Conservation (phyloP, 2,329 filamentous ascomycete genomes). For the Ceratocystis harringtonii region DNA sequence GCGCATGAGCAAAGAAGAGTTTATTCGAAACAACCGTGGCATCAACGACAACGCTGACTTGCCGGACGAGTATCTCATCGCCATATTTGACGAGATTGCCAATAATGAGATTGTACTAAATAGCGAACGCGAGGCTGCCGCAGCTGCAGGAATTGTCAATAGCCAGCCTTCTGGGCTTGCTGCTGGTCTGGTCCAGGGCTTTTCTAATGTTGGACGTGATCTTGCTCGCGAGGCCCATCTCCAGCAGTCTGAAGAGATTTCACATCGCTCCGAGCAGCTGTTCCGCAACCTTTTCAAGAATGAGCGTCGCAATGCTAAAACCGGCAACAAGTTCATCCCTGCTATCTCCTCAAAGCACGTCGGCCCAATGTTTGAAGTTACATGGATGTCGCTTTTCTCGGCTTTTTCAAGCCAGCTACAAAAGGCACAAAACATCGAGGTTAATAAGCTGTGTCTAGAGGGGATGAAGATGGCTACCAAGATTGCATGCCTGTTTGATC, state of each 20-base stretch:
- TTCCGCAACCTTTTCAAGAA: conserved; percentile 88
- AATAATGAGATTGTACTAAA: conserved; percentile 87
- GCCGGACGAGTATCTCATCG: conserved; percentile 76
- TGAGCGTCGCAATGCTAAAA: conserved; percentile 64
- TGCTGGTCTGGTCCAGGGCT: conserved; percentile 70
- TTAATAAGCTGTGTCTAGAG: conserved; percentile 83
- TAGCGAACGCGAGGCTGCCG: conserved; percentile 79
- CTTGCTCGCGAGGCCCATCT: conserved; percentile 84
- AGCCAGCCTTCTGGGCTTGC: conserved; percentile 55
- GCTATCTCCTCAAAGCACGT: conserved; percentile 90
- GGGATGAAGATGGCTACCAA: conserved; percentile 88
- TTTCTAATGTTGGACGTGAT: conserved; percentile 84
- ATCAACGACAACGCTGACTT: conserved; percentile 95
- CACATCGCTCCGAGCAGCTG: conserved; percentile 57
- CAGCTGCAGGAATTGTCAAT: conserved; percentile 52
- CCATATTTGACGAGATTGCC: conserved; percentile 85
- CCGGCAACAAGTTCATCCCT: conserved; percentile 65
- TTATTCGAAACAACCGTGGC: conserved; percentile 96
- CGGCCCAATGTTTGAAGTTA: conserved; percentile 96
- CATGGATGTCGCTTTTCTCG: conserved; percentile 98
- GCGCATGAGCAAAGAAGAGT: conserved; percentile 91
- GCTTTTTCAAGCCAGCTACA: conserved; percentile 87
- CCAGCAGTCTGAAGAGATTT: conserved; percentile 89
- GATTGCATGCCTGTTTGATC: conserved; percentile 83
- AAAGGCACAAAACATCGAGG: conserved; percentile 81